Conservation (phyloP, 2,329 filamentous ascomycete species). For the Ophiostoma sp. region DNA sequence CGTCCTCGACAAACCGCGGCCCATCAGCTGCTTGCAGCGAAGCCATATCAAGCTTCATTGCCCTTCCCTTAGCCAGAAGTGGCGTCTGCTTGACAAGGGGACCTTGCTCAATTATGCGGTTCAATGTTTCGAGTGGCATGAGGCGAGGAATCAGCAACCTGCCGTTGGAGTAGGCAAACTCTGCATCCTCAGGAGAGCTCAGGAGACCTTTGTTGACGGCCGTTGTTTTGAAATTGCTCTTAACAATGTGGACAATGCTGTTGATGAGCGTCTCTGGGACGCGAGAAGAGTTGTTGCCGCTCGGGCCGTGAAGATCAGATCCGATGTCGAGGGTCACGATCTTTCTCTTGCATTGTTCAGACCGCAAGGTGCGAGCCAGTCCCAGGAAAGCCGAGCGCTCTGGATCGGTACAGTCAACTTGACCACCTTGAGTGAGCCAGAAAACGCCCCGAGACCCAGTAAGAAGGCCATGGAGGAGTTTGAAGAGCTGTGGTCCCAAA, state of each 20-base stretch:
- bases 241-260: neutral
- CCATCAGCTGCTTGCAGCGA: constrained; percentile 24
- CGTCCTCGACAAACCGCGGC: constrained; percentile 31
- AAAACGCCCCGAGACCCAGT: constrained; percentile 43
- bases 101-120: constrained; percentile 45
- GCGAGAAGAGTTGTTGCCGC: no score
- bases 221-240: neutral
- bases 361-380: constrained; percentile 50
- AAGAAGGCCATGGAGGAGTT: constrained; percentile 44
- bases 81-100: neutral
- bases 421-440: constrained; percentile 50
- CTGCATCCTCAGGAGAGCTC: constrained; percentile 32
- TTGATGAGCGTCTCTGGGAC: neutral
- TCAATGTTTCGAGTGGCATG: constrained; percentile 43
- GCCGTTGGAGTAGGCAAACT: constrained; percentile 38
- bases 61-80: neutral
- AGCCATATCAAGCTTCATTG: constrained; percentile 29
- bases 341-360: constrained; percentile 48
- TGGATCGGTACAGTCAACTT: constrained; percentile 40
- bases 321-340: constrained; percentile 48
- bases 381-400: constrained; percentile 45
- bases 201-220: constrained; percentile 23
- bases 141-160: constrained; percentile 45
- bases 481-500: constrained; percentile 44
- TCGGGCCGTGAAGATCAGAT: neutral